A percentile compares a stretch with the other conserved stretches of the same genome.
Evolutionary conservation across 345 rosid species (phyloP).

Genomic region (Eucalyptus albens): DNA sequence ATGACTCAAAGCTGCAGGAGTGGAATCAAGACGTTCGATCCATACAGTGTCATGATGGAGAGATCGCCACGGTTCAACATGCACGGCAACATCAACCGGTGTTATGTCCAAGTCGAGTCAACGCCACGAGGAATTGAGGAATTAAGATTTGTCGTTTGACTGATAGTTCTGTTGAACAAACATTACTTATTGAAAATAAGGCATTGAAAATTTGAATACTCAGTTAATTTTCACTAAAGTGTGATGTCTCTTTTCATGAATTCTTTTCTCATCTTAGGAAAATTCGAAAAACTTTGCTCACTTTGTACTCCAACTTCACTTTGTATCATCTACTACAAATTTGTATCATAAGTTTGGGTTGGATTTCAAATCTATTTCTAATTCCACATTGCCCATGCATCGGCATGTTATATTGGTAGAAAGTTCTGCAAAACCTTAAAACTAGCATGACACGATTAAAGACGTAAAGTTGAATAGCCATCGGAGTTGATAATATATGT

Average conservation of each 20-base stretch:
- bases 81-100: slow-evolving; percentile 16
- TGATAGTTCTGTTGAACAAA: neutral
- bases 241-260: neutral
- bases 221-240: neutral
- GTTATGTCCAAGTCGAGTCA: neutral
- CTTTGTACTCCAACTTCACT: neutral
- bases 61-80: slow-evolving; percentile 73
- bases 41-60: slow-evolving; percentile 56
- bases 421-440: neutral
- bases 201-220: neutral
- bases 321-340: neutral
- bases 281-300: neutral
- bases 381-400: neutral
- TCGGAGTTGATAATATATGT: neutral
- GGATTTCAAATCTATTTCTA: neutral
- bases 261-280: neutral
- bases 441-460: neutral
- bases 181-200: neutral
- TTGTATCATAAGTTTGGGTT: neutral
- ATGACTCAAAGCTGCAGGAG: slow-evolving; percentile 9
- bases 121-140: neutral
- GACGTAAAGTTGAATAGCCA: neutral
- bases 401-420: neutral
- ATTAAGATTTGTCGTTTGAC: neutral
- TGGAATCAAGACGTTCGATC: slow-evolving; percentile 52